Percentiles rank a stretch among this genome's conserved stretches.
Evolutionary conservation across 371 early-diverging fungal genomes (phyloP).

Genomic region (Lichtheimia corymbifera): DNA sequence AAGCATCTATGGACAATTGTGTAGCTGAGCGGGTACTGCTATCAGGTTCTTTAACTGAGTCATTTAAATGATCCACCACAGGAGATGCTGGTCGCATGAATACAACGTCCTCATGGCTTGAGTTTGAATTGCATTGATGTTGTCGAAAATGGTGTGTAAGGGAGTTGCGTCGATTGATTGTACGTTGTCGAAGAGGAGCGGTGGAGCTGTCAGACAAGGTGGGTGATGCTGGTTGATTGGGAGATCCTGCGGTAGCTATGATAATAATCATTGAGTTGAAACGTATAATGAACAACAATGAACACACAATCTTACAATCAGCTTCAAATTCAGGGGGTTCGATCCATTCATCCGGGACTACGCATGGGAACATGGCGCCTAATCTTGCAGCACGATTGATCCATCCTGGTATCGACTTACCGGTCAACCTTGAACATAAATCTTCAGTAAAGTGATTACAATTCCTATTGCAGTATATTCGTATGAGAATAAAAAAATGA

Average conservation of each 20-base stretch:
- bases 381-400: conserved; percentile 69
- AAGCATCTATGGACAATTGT: conserved; percentile 43
- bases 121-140: too few relatives aligned
- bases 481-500: neutral
- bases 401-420: conserved; percentile 64
- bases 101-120: conserved; percentile 26
- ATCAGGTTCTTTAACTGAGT: conserved; percentile 50
- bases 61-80: conserved; percentile 23
- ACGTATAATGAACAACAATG: too few relatives aligned
- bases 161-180: too few relatives aligned
- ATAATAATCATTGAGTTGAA: too few relatives aligned
- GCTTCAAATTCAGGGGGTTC: conserved; percentile 58
- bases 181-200: conserved; percentile 4
- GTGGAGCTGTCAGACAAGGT: conserved; percentile 10
- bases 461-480: conserved; percentile 41
- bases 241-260: conserved; percentile 4
- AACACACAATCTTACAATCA: conserved; percentile 9
- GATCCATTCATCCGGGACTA: conserved; percentile 67
- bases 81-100: conserved; percentile 30
- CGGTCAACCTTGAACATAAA: conserved; percentile 51
- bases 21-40: conserved; percentile 45
- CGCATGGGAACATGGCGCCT: conserved; percentile 69
- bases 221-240: conserved; percentile 13
- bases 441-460: conserved; percentile 71
- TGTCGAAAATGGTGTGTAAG: too few relatives aligned